Conservation (phyloP, 306 rosid species). For the Quercus suber region DNA sequence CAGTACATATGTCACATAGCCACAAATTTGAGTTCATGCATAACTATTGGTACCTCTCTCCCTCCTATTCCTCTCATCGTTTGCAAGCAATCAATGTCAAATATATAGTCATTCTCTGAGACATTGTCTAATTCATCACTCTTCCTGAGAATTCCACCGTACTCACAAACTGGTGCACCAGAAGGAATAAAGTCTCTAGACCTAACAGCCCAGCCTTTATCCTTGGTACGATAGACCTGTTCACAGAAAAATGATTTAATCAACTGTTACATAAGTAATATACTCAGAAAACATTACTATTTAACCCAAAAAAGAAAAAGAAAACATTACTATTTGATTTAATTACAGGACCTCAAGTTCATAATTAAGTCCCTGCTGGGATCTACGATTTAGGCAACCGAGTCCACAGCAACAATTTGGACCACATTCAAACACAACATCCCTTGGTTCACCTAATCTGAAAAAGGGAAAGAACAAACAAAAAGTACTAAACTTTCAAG, state of each 20-base stretch:
- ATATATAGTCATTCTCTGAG: conserved; percentile 69
- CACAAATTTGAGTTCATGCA: not conserved
- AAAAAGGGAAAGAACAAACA: not conserved
- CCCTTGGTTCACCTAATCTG: conserved; percentile 92
- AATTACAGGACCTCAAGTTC: conserved; percentile 64
- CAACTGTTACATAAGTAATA: not conserved
- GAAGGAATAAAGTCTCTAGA: conserved; percentile 96
- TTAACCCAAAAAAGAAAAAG: not conserved
- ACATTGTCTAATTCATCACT: conserved; percentile 67
- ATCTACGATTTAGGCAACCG: conserved; percentile 73
- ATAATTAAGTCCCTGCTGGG: conserved; percentile 68
- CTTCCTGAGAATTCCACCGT: conserved; percentile 69
- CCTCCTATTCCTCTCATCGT: conserved; percentile 85
- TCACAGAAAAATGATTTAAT: not conserved
- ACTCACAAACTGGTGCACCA: conserved; percentile 96
- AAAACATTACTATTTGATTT: not conserved
- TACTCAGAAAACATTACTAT: not conserved
- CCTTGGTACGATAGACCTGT: conserved; percentile 83
- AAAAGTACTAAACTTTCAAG: not conserved
- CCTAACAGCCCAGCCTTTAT: conserved; percentile 97
- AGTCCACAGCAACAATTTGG: conserved; percentile 88
- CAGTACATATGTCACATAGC: not conserved
- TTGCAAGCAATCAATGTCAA: conserved; percentile 91
- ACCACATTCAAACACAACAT: conserved; percentile 89
- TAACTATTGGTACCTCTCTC: conserved; percentile 61